Base-by-base conservation (phyloP, 805 yeast species). In the Kregervanrija fluxuum region DNA sequence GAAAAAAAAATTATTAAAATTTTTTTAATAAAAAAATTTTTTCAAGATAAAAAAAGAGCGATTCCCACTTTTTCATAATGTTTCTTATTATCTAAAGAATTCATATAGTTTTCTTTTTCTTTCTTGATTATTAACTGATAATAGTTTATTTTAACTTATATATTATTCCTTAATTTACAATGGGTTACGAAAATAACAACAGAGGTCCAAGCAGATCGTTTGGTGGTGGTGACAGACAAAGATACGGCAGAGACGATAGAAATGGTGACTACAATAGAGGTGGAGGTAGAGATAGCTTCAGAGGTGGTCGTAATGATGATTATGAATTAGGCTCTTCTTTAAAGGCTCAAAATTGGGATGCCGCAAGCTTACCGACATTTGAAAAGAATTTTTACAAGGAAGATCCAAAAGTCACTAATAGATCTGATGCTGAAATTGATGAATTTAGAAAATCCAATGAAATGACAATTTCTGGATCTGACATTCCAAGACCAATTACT, bases 381-480 rank as follows among this genome's bases (percentile, higher is more conserved):
- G 96, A 90, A 69, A 93, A 93, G 74, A 88, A 93, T 68, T 93
- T 93, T 64, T 93, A 93, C 72, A 73, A 73, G 51, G 99, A 93
- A 73, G 82, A 84, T 62, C 85, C 86, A 48, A 67, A 66, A 44
- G 98, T 93, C 50, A 67, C 86, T 48, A 71, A 68, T 38, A 85
- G 97, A 68, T 62, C 85, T 37, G 89, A 82, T 2, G 74, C 65
- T 33, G 97, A 91, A 48, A 75, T 93, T 54, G 66, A 61, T 28
- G 74, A 69, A 38, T 93, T 90, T 74, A 83, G 99, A 74, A 74
- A 75, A 48, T 80, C 80, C 57, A 74, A 82, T 65, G 91, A 88
- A 60, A 93, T 93, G 98, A 81, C 83, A 48, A 76, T 85, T 50
- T 64, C 69, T 48, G 99, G 99, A 57, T 63, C 70, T 40, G 85